Conservation (phyloP, 2,329 filamentous ascomycete species). For the Scleromitrula shiraiana region DNA sequence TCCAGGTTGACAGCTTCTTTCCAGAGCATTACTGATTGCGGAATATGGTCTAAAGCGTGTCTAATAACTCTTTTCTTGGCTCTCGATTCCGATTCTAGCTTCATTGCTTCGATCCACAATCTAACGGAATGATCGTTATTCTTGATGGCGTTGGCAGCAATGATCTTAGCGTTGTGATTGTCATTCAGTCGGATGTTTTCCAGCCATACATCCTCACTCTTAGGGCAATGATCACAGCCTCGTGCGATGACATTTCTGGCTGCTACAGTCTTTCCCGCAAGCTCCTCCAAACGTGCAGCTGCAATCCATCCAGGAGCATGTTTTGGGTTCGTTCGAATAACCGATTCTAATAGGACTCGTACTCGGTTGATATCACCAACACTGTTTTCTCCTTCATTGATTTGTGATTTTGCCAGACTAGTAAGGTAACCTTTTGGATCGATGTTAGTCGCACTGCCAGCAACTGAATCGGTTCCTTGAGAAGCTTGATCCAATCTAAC, state of each 20-base stretch:
- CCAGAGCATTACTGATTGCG: constrained; percentile 94
- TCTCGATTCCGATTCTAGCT: constrained; percentile 70
- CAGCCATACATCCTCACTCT: constrained; percentile 91
- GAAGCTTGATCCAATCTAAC: constrained; percentile 90
- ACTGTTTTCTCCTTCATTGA: constrained; percentile 71
- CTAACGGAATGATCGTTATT: constrained; percentile 81
- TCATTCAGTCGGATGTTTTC: constrained; percentile 94
- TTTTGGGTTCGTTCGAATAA: constrained; percentile 93
- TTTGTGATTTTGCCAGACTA: constrained; percentile 72
- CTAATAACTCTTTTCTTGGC: constrained; percentile 90
- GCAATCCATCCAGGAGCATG: constrained; percentile 96
- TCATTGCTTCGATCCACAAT: constrained; percentile 94
- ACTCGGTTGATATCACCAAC: constrained; percentile 95
- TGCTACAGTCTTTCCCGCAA: constrained; percentile 84
- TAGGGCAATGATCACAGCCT: constrained; percentile 85
- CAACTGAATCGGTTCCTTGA: constrained; percentile 58
- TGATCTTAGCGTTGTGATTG: constrained; percentile 87
- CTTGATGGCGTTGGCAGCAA: constrained; percentile 87
- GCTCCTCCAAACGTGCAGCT: constrained; percentile 81
- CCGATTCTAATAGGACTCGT: constrained; percentile 84
- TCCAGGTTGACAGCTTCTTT: constrained; percentile 95
- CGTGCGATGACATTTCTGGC: constrained; percentile 81
- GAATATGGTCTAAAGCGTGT: constrained; percentile 85
- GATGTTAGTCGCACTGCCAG: constrained; percentile 80
- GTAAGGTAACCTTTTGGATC: constrained; percentile 96